Conservation (phyloP, 1,284 basidiomycete genomes). For the Pascua sp. region DNA sequence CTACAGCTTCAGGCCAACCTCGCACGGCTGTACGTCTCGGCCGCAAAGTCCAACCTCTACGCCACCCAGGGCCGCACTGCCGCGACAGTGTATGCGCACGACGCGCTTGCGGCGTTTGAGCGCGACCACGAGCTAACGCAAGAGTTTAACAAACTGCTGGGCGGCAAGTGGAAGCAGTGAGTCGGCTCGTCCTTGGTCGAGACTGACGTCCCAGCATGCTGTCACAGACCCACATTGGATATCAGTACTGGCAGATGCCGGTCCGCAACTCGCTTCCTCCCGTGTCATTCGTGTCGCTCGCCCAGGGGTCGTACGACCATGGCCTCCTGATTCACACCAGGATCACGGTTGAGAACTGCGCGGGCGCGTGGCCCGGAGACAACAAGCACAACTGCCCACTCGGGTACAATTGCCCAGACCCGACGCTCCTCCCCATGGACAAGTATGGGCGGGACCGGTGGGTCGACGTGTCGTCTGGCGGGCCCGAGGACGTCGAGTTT, state of each 20-base stretch:
- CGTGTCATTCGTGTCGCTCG: conserved; percentile 17
- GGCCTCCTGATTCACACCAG: conserved; percentile 54
- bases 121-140: conserved; percentile 28
- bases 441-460: conserved; percentile 58
- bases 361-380: conserved; percentile 48
- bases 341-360: conserved; percentile 60
- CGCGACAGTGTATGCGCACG: conserved; percentile 58
- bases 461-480: conserved; percentile 62
- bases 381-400: conserved; percentile 49
- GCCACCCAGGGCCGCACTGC: conserved; percentile 63
- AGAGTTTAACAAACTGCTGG: conserved; percentile 59
- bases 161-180: conserved; percentile 52
- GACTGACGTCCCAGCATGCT: conserved; percentile 56
- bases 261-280: conserved; percentile 55
- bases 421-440: conserved; percentile 55
- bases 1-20: conserved; percentile 54
- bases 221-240: conserved; percentile 55
- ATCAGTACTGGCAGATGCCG: conserved; percentile 64
- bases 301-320: not conserved
- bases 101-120: conserved; percentile 52
- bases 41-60: conserved; percentile 58
- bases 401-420: conserved; percentile 57
- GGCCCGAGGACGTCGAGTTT: conserved; percentile 59
- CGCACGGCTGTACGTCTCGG: conserved; percentile 56
- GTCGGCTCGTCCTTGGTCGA: conserved; percentile 3